Base-by-base conservation (phyloP, 441 rosid genomes). In the Codiaeum variegatum region DNA sequence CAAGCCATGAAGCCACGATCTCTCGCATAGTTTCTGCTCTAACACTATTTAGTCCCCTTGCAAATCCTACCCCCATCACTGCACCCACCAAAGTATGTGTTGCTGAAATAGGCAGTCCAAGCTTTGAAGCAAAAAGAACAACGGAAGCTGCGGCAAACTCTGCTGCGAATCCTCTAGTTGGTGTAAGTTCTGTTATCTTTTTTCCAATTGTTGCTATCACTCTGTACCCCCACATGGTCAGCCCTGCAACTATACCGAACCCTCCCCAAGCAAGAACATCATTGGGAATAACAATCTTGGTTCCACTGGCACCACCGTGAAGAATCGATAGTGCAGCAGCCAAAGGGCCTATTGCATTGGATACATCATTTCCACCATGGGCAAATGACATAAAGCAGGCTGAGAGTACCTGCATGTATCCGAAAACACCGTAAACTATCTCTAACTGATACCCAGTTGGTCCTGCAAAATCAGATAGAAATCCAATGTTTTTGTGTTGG, bases 381-480 rank as follows among this genome's bases (percentile, higher is more conserved):
- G 98, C 98, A 79, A 96, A 93, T n/a, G 98, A 96, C 99, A 96
- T 96, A 84, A 96, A 96, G 85, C 99, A 96, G 49, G 98, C 99
- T 31, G 99, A 96, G 64, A 91, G 90, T 51, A 96, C 86, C 81
- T 96, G 97, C 99, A 96, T 88, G 69, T 93, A 96, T 51, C 99
- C 99, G 1, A 93, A 93, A 42, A 93, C 91, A 18, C 96, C 97
- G 46, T 96, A 96, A 76, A 91, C 98, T 83, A 96, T 87, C 66
- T 96, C 88, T 23, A 96, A 82, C 75, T 96, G 98, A 46, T 97
- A 86, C 18, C 98, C 99, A 60, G 74, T 96, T n/a, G 99, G 99
- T 23, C 99, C 98, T 18, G 97, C 94, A 55, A 93, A 73, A 21
- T 96, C 98, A 18, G 97, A 89, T 55, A 96, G 94, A 77, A 96